Percentiles rank a stretch among this genome's conserved stretches.
phyloP scores from a whole-genome alignment of 805 yeast species.

The Saccharomycopsis sp. region DNA sequence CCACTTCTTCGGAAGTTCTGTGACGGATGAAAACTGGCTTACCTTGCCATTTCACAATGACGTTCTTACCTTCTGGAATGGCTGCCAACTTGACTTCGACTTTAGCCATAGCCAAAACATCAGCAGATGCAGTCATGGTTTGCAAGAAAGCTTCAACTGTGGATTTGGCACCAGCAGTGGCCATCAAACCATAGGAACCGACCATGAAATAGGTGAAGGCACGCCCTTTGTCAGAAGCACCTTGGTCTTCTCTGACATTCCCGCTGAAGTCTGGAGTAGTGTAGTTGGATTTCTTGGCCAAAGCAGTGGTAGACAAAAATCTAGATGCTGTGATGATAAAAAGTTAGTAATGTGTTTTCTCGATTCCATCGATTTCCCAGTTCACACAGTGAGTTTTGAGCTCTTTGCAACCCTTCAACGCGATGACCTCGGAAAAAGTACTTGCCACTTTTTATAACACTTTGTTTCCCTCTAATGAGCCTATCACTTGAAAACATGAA shows the following conservation, averaged over 20 bases:
- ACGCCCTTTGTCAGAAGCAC: conserved; percentile 64
- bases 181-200: conserved; percentile 84
- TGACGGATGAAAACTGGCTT: conserved; percentile 99
- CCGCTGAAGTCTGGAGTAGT: conserved; percentile 86
- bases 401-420: no score
- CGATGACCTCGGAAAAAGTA: no score
- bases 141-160: conserved; percentile 89
- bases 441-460: no score
- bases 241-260: conserved; percentile 64
- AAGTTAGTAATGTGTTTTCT: neutral
- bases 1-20: conserved; percentile 88
- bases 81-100: conserved; percentile 91
- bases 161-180: conserved; percentile 93
- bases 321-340: conserved; percentile 28
- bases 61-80: conserved; percentile 96
- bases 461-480: no score
- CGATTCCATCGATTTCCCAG: neutral
- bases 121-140: conserved; percentile 97
- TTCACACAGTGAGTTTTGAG: no score
- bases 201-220: conserved; percentile 95
- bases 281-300: conserved; percentile 61
- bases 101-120: conserved; percentile 98
- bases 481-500: no score
- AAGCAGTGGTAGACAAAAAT: conserved; percentile 42
- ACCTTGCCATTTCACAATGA: conserved; percentile 99